Evolutionary conservation across 148 eudicot genomes (phyloP).

Genomic region (Diospyros lotus): DNA sequence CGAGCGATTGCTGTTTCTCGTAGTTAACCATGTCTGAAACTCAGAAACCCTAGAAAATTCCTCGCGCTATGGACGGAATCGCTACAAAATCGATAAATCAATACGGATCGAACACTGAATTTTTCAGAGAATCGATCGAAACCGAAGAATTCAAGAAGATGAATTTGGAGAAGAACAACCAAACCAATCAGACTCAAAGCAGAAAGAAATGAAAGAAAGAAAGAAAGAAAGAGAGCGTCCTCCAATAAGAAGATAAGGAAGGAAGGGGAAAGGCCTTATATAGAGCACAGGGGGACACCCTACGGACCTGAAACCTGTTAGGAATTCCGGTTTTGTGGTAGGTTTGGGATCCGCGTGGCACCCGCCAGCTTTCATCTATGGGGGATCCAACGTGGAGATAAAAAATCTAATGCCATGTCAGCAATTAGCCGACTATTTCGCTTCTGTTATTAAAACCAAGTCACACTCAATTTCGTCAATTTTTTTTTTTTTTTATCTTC

Average conservation of each 20-base stretch:
- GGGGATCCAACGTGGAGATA: neutral
- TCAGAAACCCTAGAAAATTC: no score
- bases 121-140: neutral
- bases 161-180: neutral
- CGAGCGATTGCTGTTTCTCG: constrained; percentile 34
- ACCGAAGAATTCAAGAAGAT: neutral
- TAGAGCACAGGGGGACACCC: neutral
- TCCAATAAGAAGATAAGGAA: neutral
- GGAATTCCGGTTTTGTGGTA: constrained; percentile 8
- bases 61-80: no score
- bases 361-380: neutral
- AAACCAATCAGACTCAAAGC: no score
- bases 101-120: neutral
- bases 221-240: no score
- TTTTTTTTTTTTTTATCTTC: no score
- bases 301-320: constrained; percentile 8
- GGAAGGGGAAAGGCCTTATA: neutral
- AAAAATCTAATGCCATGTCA: no score
- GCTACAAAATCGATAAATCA: neutral
- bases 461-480: no score
- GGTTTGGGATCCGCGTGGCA: constrained; percentile 7
- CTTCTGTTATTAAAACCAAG: no score
- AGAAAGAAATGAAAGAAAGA: no score
- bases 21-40: constrained; percentile 31
- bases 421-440: no score